These are phyloP conservation scores for Aspergillus cejpii DNA, from an alignment of 2,329 filamentous ascomycete genomes.

Conservation along the genomic window DNA sequence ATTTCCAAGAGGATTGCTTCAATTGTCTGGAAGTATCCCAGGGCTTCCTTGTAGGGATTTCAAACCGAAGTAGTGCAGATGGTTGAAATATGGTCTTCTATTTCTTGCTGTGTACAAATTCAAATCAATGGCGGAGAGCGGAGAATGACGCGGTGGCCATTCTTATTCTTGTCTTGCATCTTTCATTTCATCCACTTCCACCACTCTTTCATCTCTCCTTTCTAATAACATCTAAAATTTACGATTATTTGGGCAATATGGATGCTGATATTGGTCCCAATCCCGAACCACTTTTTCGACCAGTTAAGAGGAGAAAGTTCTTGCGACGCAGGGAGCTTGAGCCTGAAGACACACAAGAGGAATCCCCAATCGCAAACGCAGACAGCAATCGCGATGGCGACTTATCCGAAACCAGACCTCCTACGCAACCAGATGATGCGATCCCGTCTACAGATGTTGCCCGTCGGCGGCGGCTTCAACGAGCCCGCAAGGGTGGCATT, in stretches of 20 bases:
- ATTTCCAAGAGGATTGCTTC: background rate
- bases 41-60: background rate
- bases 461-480: slow-evolving; percentile 35
- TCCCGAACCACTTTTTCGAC: slow-evolving; percentile 40
- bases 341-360: slow-evolving; percentile 16
- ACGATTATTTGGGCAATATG: slow-evolving; percentile 18
- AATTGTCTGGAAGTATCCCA: background rate
- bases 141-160: background rate
- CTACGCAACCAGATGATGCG: slow-evolving; percentile 14
- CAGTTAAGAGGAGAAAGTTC: slow-evolving; percentile 48
- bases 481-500: slow-evolving; percentile 40
- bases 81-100: background rate
- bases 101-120: too few species aligned
- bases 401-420: slow-evolving; percentile 8
- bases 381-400: slow-evolving; percentile 8
- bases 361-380: slow-evolving; percentile 8
- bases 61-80: background rate
- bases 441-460: slow-evolving; percentile 28
- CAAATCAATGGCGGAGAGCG: too few species aligned
- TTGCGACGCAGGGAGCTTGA: slow-evolving; percentile 40
- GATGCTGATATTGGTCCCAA: slow-evolving; percentile 20
- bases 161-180: background rate
- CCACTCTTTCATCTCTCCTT: background rate
- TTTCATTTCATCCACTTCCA: background rate
- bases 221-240: background rate